These are phyloP conservation scores for Amanita rimosa DNA, from an alignment of 768 basidiomycete species.

Conservation along the genomic window DNA sequence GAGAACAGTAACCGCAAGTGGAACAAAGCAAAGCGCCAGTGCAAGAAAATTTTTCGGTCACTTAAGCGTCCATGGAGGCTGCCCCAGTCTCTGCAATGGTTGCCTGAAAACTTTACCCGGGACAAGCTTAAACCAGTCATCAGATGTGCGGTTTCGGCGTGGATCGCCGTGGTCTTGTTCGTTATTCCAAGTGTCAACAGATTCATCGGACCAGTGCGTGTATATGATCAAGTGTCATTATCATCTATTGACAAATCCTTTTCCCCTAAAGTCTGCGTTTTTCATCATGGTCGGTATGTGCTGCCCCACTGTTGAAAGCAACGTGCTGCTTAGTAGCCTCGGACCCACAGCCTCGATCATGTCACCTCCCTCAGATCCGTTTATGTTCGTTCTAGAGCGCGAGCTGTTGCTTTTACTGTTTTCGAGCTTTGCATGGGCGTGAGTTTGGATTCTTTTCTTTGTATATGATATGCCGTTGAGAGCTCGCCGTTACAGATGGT, in stretches of 20 bases:
- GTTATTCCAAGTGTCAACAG: slow-evolving; percentile 37
- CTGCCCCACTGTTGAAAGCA: neutral
- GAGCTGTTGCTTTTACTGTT: slow-evolving; percentile 45
- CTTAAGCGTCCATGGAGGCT: neutral
- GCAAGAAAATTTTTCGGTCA: neutral
- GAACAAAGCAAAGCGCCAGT: too few relatives aligned
- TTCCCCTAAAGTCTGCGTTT: slow-evolving; percentile 31
- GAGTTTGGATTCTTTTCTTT: too few relatives aligned
- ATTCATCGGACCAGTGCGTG: slow-evolving; percentile 45
- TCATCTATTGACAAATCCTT: too few relatives aligned
- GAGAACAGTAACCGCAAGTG: too few relatives aligned
- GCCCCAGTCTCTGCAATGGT: slow-evolving; percentile 33
- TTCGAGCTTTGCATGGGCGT: slow-evolving; percentile 50
- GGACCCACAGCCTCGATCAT: slow-evolving; percentile 41
- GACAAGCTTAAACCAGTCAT: slow-evolving; percentile 51
- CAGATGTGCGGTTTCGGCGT: slow-evolving; percentile 50
- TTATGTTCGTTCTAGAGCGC: slow-evolving; percentile 54
- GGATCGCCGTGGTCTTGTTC: slow-evolving; percentile 49
- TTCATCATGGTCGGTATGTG: slow-evolving; percentile 47
- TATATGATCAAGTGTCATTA: too few relatives aligned
- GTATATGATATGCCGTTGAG: too few relatives aligned
- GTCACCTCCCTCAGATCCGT: slow-evolving; percentile 58
- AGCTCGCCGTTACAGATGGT: slow-evolving; percentile 19
- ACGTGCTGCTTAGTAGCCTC: neutral
- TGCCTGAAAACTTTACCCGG: slow-evolving; percentile 44